These are phyloP conservation scores for Postia placenta DNA, from an alignment of 768 basidiomycete species.

Conservation along the genomic window DNA sequence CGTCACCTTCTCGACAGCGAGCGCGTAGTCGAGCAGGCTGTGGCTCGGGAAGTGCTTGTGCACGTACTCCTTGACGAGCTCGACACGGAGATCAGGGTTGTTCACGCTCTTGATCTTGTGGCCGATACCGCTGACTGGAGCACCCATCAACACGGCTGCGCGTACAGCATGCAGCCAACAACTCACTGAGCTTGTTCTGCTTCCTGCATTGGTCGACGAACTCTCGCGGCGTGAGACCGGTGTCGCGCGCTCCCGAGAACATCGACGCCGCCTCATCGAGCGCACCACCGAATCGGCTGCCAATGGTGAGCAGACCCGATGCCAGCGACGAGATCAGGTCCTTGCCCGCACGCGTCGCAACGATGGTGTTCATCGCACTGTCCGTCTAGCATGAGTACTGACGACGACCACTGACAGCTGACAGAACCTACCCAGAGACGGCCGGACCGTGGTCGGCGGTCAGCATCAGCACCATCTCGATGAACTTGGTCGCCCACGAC, in stretches of 20 bases:
- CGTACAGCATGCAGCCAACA: neutral
- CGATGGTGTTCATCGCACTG: slow-evolving; percentile 98
- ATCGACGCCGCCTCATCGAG: slow-evolving; percentile 95
- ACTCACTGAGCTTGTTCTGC: slow-evolving; percentile 87
- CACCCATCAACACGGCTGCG: slow-evolving; percentile 3
- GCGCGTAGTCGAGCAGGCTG: slow-evolving; percentile 87
- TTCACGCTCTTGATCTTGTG: slow-evolving; percentile 99
- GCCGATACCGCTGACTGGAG: slow-evolving; percentile 88
- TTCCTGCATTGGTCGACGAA: slow-evolving; percentile 94
- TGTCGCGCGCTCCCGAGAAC: slow-evolving; percentile 90
- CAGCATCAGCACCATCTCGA: slow-evolving; percentile 99
- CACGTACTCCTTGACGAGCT: slow-evolving; percentile 95
- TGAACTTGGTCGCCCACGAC: slow-evolving; percentile 93
- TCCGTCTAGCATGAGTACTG: neutral
- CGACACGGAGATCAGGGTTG: slow-evolving; percentile 90
- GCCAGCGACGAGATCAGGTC: slow-evolving; percentile 95
- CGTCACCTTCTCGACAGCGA: slow-evolving; percentile 96
- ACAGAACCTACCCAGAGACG: slow-evolving; percentile 64
- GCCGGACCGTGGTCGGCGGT: slow-evolving; percentile 98
- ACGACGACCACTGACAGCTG: neutral
- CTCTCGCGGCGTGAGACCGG: slow-evolving; percentile 93
- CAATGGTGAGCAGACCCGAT: slow-evolving; percentile 95
- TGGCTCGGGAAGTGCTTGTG: slow-evolving; percentile 94
- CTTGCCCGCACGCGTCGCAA: slow-evolving; percentile 98
- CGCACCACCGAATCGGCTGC: slow-evolving; percentile 97